These are phyloP conservation scores for Shiraia bambusicola DNA, from an alignment of 2,329 filamentous ascomycete species.

Conservation along the genomic window DNA sequence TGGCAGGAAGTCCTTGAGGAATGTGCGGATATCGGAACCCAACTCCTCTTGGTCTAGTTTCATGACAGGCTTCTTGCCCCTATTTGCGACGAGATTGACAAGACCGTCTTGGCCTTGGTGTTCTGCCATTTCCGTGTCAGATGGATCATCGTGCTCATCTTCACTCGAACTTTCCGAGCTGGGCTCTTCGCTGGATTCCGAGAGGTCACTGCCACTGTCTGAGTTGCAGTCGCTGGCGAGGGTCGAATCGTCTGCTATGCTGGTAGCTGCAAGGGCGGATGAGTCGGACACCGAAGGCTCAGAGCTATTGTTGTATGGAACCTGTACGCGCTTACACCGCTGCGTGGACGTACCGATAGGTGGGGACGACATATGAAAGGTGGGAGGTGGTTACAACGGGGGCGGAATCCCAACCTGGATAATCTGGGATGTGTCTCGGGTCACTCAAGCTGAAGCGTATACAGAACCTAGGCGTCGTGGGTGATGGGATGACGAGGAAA, in stretches of 20 bases:
- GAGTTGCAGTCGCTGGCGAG: slow-evolving; percentile 23
- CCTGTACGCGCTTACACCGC: slow-evolving; percentile 29
- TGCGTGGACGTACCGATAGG: slow-evolving; percentile 8
- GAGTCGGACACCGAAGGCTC: slow-evolving; percentile 24
- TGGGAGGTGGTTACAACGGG: neutral
- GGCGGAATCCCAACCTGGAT: neutral
- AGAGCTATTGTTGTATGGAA: slow-evolving; percentile 22
- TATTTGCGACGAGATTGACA: slow-evolving; percentile 32
- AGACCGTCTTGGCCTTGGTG: slow-evolving; percentile 13
- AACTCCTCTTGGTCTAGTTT: slow-evolving; percentile 28
- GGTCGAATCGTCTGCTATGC: slow-evolving; percentile 15
- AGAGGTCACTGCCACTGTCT: slow-evolving; percentile 32
- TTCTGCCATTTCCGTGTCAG: slow-evolving; percentile 7
- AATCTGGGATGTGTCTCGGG: no score
- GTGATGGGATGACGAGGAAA: no score
- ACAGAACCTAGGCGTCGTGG: no score
- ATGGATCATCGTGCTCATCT: slow-evolving; percentile 17
- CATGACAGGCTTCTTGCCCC: slow-evolving; percentile 36
- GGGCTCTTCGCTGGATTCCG: slow-evolving; percentile 42
- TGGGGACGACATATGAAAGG: slow-evolving; percentile 16
- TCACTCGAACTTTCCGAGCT: slow-evolving; percentile 39
- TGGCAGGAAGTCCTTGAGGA: slow-evolving; percentile 47
- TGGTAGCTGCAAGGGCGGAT: slow-evolving; percentile 21
- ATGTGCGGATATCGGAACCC: slow-evolving; percentile 33
- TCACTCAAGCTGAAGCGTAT: no score